Conservation (phyloP, 2,329 filamentous ascomycete species). For the Alternaria sp. region DNA sequence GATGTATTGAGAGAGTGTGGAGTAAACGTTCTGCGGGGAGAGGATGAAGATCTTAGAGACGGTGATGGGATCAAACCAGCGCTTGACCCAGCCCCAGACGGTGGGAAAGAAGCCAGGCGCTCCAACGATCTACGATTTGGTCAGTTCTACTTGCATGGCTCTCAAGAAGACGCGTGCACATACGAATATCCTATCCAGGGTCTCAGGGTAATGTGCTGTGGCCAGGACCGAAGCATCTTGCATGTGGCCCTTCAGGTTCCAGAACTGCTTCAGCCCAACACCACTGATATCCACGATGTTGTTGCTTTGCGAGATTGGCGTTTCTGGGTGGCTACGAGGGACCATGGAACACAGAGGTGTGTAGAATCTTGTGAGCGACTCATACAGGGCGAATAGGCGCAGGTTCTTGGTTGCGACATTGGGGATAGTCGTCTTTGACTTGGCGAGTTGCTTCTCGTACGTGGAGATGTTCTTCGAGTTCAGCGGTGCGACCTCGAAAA, state of each 20-base stretch:
- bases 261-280: slow-evolving; percentile 91
- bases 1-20: slow-evolving; percentile 81
- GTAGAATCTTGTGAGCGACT: slow-evolving; percentile 86
- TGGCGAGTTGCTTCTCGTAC: slow-evolving; percentile 71
- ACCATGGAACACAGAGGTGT: slow-evolving; percentile 84
- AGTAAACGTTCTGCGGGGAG: slow-evolving; percentile 71
- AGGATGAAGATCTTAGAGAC: slow-evolving; percentile 94
- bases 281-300: slow-evolving; percentile 94
- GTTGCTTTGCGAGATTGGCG: slow-evolving; percentile 89
- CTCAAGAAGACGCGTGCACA: slow-evolving; percentile 23
- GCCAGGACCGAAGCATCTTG: slow-evolving; percentile 87
- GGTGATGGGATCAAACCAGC: slow-evolving; percentile 89
- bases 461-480: slow-evolving; percentile 80
- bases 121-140: slow-evolving; percentile 71
- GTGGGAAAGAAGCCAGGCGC: slow-evolving; percentile 91
- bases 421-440: slow-evolving; percentile 64
- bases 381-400: slow-evolving; percentile 89
- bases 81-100: slow-evolving; percentile 93
- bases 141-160: slow-evolving; percentile 6
- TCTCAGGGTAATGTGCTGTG: slow-evolving; percentile 94
- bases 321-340: slow-evolving; percentile 73
- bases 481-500: slow-evolving; percentile 84
- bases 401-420: slow-evolving; percentile 77
- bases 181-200: slow-evolving; percentile 79
- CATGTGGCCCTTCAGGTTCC: slow-evolving; percentile 94